A percentile compares a stretch with the other conserved stretches of the same genome.
Conservation (phyloP, 352 stramenopile genomes). For the Globisporangium nunn region DNA sequence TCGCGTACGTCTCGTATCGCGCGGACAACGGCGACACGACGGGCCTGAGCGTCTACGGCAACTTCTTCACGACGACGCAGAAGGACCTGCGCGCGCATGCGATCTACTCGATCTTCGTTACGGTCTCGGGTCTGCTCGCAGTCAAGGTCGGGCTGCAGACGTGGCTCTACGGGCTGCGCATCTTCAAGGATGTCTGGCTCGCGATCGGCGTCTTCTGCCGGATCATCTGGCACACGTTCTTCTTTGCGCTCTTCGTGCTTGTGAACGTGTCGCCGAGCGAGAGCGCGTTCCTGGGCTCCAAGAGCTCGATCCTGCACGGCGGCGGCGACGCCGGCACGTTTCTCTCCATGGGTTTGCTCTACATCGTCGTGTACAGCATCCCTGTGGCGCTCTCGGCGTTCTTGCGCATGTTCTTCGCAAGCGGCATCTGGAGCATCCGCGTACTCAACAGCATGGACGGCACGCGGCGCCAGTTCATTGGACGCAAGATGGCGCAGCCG, state of each 20-base stretch:
- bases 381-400: constrained; percentile 41
- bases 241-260: constrained; percentile 58
- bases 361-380: constrained; percentile 51
- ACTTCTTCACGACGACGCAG: constrained; percentile 44
- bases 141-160: constrained; percentile 71
- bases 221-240: constrained; percentile 66
- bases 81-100: constrained; percentile 60
- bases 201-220: constrained; percentile 54
- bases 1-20: constrained; percentile 70
- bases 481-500: constrained; percentile 59
- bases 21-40: constrained; percentile 33
- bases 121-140: constrained; percentile 39
- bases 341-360: constrained; percentile 51
- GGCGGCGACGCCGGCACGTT: constrained; percentile 46
- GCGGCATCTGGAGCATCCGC: constrained; percentile 49
- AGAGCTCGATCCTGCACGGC: constrained; percentile 35
- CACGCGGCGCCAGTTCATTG: constrained; percentile 70
- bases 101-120: constrained; percentile 66
- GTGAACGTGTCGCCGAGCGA: constrained; percentile 59
- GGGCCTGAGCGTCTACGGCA: constrained; percentile 54
- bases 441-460: constrained; percentile 61
- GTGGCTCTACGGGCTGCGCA: constrained; percentile 58
- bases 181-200: constrained; percentile 65
- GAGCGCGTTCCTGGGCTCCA: constrained; percentile 31
- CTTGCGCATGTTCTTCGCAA: constrained; percentile 46